These are phyloP conservation scores for Tylopilus felleus DNA, from an alignment of 768 basidiomycete species.

Conservation along the genomic window DNA sequence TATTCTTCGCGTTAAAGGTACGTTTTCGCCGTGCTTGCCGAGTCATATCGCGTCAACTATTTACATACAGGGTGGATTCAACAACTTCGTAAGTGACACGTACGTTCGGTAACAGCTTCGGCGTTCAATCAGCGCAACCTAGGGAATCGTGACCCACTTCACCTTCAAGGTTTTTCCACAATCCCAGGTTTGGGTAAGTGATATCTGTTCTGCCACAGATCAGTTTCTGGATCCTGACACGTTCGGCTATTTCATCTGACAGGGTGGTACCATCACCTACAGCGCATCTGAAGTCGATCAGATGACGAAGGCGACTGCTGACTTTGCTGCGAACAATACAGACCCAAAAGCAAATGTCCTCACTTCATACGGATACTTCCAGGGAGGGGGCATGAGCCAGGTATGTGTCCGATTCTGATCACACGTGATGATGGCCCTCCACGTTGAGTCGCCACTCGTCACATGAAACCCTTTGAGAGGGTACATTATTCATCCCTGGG, in stretches of 20 bases:
- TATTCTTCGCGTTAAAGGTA: constrained; percentile 47
- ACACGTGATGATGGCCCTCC: constrained; percentile 1
- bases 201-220: background rate
- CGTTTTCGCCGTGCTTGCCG: constrained; percentile 3
- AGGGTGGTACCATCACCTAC: constrained; percentile 49
- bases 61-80: constrained; percentile 52
- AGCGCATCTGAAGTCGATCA: constrained; percentile 14
- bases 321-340: constrained; percentile 19
- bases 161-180: constrained; percentile 44
- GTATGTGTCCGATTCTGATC: constrained; percentile 26
- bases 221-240: background rate
- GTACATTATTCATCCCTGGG: constrained; percentile 1
- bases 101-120: constrained; percentile 1
- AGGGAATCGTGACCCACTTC: constrained; percentile 61
- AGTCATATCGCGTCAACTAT: background rate
- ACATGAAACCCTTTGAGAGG: background rate
- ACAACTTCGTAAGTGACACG: constrained; percentile 48
- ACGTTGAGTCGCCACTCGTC: background rate
- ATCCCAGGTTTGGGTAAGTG: constrained; percentile 25
- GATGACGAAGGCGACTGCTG: constrained; percentile 24
- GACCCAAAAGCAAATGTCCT: constrained; percentile 37
- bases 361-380: constrained; percentile 35
- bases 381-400: constrained; percentile 31
- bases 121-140: constrained; percentile 33
- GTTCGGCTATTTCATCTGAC: constrained; percentile 1